A percentile compares a stretch with the other conserved stretches of the same genome.
These are phyloP conservation scores for Ceratocystis cubensis DNA, from an alignment of 2,329 filamentous ascomycete genomes.

Conservation along the genomic window DNA sequence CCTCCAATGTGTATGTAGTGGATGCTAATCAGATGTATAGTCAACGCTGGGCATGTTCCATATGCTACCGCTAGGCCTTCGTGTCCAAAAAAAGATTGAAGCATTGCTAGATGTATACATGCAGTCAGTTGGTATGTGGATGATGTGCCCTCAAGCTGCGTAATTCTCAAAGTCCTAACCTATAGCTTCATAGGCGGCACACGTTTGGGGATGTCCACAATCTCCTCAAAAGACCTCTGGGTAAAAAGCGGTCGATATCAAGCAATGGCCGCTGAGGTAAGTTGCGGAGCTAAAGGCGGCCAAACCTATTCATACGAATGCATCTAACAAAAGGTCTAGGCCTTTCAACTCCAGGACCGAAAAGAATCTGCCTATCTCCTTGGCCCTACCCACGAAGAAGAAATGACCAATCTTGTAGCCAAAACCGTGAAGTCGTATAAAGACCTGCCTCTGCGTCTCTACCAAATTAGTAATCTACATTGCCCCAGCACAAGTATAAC, in stretches of 20 bases:
- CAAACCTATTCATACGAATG: neutral
- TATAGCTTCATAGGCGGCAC: constrained; percentile 49
- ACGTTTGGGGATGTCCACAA: constrained; percentile 67
- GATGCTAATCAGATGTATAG: constrained; percentile 30
- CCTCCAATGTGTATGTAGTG: neutral
- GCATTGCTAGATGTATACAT: constrained; percentile 79
- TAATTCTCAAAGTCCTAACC: neutral
- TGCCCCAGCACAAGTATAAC: neutral
- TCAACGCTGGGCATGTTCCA: constrained; percentile 88
- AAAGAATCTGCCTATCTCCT: constrained; percentile 64
- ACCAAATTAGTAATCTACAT: constrained; percentile 61
- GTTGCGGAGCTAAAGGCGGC: neutral
- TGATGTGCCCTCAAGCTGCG: neutral
- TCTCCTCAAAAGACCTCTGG: constrained; percentile 81
- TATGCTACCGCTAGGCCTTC: constrained; percentile 70
- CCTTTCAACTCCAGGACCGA: constrained; percentile 70
- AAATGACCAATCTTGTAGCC: constrained; percentile 74
- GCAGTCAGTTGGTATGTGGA: constrained; percentile 49
- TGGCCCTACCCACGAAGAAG: constrained; percentile 90
- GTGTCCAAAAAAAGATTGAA: constrained; percentile 83
- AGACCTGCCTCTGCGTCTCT: constrained; percentile 71
- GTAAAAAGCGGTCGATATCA: constrained; percentile 68
- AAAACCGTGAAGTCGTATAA: constrained; percentile 68
- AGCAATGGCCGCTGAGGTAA: constrained; percentile 57
- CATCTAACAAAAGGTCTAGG: constrained; percentile 33